Evolutionary conservation across 495 filamentous ascomycete species (phyloP).

Genomic region (Hyaloscypha hepaticicola): DNA sequence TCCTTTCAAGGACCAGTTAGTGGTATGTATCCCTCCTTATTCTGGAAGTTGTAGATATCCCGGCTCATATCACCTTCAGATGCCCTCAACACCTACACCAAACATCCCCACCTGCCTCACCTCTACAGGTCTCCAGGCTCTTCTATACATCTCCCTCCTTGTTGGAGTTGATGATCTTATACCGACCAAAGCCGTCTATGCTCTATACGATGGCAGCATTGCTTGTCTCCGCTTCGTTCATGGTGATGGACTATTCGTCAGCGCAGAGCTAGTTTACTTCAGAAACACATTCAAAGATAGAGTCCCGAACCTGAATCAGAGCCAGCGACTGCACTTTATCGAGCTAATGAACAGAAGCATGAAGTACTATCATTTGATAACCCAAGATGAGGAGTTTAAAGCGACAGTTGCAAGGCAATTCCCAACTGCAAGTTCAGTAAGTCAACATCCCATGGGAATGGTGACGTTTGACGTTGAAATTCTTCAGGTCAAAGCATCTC

Average conservation of each 20-base stretch:
- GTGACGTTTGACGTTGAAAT: not conserved
- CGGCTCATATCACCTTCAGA: not conserved
- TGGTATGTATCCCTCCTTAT: not conserved
- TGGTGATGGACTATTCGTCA: not conserved
- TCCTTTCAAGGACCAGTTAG: not conserved
- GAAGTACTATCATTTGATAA: not conserved
- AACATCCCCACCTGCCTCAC: not conserved
- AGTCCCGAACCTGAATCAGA: not conserved
- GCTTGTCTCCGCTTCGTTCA: slow-evolving; percentile 12
- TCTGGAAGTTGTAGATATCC: not conserved
- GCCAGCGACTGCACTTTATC: not conserved
- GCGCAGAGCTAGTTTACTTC: not conserved
- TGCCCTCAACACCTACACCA: not conserved
- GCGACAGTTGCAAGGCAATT: not conserved
- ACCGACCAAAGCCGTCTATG: slow-evolving; percentile 15
- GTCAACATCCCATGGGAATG: not conserved
- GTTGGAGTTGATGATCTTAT: slow-evolving; percentile 1
- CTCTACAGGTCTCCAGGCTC: not conserved
- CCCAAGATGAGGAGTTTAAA: not conserved
- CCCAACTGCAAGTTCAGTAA: not conserved
- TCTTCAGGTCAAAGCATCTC: not conserved
- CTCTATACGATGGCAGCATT: not conserved
- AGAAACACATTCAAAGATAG: not conserved
- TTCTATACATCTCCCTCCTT: slow-evolving; percentile 2
- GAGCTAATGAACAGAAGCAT: not conserved